Conservation (phyloP, 257 asterid species). For the Verbena officinalis region DNA sequence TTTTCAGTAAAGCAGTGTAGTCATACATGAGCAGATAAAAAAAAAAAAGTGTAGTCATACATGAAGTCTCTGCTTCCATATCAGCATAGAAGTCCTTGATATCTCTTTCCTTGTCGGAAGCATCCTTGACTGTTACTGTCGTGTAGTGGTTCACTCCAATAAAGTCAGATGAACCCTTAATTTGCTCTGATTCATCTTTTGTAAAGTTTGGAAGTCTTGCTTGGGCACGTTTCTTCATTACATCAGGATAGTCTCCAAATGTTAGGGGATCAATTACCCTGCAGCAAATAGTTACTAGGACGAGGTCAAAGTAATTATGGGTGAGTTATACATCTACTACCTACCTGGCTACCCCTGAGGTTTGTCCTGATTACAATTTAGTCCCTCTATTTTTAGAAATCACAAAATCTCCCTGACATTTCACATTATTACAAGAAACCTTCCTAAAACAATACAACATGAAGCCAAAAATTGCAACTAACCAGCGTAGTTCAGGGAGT, state of each 20-base stretch:
- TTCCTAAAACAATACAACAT: no score
- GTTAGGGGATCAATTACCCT: constrained; percentile 61
- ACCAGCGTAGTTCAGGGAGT: no score
- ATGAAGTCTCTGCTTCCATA: constrained; percentile 22
- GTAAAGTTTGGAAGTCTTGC: constrained; percentile 56
- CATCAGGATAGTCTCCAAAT: constrained; percentile 67
- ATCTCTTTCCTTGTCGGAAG: constrained; percentile 26
- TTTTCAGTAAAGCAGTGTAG: background rate
- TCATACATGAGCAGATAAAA: no score
- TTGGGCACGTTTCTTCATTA: constrained; percentile 47
- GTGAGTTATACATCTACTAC: no score
- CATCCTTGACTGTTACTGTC: constrained; percentile 36
- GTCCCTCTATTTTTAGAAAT: no score
- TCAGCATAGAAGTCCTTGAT: constrained; percentile 41
- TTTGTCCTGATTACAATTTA: no score
- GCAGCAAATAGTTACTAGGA: constrained; percentile 4
- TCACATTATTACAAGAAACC: no score
- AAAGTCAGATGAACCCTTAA: constrained; percentile 65
- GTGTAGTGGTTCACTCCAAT: constrained; percentile 57
- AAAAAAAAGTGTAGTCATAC: constrained; percentile 43
- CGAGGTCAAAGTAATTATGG: background rate
- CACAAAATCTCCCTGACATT: no score
- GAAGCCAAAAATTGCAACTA: no score
- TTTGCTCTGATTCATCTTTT: constrained; percentile 41
- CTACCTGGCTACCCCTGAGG: no score